A percentile compares a stretch with the other conserved stretches of the same genome.
These are phyloP conservation scores for Eucalyptus polybractea DNA, from an alignment of 345 rosid genomes.

Conservation along the genomic window DNA sequence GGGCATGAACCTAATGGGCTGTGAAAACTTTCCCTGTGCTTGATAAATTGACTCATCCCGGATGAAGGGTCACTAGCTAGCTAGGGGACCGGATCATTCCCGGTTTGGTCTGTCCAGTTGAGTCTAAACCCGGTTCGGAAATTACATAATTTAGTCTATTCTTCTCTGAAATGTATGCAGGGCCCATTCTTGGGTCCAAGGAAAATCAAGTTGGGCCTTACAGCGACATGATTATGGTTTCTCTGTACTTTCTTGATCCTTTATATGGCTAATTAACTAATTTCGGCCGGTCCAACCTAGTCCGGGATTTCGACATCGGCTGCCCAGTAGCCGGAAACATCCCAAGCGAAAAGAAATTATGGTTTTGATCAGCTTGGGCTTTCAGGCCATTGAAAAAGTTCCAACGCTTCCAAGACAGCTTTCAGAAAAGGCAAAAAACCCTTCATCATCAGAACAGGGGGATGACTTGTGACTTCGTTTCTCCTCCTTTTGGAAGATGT, in stretches of 20 bases:
- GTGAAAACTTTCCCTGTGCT: neutral
- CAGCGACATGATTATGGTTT: neutral
- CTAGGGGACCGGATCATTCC: neutral
- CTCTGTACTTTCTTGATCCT: neutral
- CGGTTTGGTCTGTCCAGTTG: neutral
- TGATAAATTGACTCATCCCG: no score
- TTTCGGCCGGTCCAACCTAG: neutral
- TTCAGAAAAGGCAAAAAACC: neutral
- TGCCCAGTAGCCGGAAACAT: neutral
- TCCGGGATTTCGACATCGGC: neutral
- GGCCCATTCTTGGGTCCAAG: neutral
- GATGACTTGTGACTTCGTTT: neutral
- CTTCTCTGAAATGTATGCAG: neutral
- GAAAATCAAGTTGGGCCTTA: neutral
- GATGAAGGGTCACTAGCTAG: neutral
- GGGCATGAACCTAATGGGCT: fast-evolving
- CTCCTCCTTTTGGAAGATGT: neutral
- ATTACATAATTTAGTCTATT: neutral
- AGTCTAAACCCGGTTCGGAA: neutral
- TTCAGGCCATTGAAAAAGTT: neutral
- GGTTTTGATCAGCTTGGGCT: neutral
- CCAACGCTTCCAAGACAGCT: neutral
- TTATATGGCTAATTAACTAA: neutral
- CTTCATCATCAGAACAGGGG: neutral
- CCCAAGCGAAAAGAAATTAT: neutral